A percentile compares a stretch with the other conserved stretches of the same genome.
Conservation (phyloP, 208 protist species). For the Acanthamoeba divionensis region DNA sequence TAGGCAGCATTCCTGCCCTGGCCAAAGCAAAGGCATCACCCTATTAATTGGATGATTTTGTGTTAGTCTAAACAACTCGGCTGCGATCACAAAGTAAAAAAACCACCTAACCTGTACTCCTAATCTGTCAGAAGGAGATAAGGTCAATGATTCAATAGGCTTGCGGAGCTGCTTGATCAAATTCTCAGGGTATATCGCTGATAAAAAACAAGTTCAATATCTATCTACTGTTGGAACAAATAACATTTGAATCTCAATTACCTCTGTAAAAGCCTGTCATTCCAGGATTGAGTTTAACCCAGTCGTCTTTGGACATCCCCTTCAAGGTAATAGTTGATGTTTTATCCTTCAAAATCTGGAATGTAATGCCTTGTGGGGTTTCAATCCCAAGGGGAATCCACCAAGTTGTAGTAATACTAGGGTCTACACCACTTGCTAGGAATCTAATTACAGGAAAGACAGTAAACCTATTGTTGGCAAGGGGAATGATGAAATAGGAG, state of each 20-base stretch:
- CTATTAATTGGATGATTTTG: no score
- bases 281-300: conserved; percentile 16
- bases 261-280: conserved; percentile 21
- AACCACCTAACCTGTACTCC: no score
- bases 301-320: not conserved
- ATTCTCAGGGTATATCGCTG: not conserved
- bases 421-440: not conserved
- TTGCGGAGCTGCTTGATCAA: not conserved
- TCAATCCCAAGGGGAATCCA: conserved; percentile 4
- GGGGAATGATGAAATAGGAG: not conserved
- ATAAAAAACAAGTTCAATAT: not conserved
- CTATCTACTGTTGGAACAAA: not conserved
- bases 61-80: no score
- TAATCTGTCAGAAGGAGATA: not conserved
- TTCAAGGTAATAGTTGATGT: not conserved
- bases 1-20: conserved; percentile 12
- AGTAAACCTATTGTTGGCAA: not conserved
- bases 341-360: conserved; percentile 31
- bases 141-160: not conserved
- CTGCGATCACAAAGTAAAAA: no score
- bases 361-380: not conserved
- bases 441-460: no score
- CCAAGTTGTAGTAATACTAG: not conserved
- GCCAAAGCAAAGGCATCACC: conserved; percentile 45
- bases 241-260: not conserved